phyloP scores from a whole-genome alignment of 2,329 filamentous ascomycete genomes.

The Epichloe festucae region DNA sequence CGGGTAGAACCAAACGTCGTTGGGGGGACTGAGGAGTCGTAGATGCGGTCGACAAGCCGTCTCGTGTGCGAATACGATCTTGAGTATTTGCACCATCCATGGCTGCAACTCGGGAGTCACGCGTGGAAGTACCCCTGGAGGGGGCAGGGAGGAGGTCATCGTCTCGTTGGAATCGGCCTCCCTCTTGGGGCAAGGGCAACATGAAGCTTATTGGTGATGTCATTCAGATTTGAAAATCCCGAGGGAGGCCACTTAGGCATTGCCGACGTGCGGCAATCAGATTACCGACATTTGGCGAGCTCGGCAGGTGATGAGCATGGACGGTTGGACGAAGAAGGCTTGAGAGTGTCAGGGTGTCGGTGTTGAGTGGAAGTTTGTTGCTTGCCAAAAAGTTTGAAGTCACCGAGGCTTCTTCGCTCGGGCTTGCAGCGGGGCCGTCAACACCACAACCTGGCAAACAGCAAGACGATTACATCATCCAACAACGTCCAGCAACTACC shows the following conservation, averaged over 20 bases:
- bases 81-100: constrained; percentile 1
- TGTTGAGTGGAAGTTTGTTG: constrained; percentile 4
- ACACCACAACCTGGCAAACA: neutral
- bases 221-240: constrained; percentile 2
- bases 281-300: neutral
- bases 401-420: neutral
- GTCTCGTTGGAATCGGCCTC: constrained; percentile 4
- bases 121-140: neutral
- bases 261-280: constrained; percentile 1
- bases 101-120: neutral
- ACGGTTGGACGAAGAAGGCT: neutral
- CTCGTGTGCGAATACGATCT: constrained; percentile 3
- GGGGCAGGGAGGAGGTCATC: constrained; percentile 3
- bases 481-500: no score
- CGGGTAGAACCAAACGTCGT: constrained; percentile 42
- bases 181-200: constrained; percentile 5
- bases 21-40: constrained; percentile 18
- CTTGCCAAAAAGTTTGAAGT: neutral
- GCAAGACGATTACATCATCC: neutral
- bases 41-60: constrained; percentile 5
- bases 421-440: neutral
- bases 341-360: neutral
- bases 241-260: constrained; percentile 2
- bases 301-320: neutral
- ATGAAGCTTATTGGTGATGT: constrained; percentile 7